These are phyloP conservation scores for Pleoardoris graminearum DNA, from an alignment of 2,329 filamentous ascomycete genomes.

Conservation along the genomic window DNA sequence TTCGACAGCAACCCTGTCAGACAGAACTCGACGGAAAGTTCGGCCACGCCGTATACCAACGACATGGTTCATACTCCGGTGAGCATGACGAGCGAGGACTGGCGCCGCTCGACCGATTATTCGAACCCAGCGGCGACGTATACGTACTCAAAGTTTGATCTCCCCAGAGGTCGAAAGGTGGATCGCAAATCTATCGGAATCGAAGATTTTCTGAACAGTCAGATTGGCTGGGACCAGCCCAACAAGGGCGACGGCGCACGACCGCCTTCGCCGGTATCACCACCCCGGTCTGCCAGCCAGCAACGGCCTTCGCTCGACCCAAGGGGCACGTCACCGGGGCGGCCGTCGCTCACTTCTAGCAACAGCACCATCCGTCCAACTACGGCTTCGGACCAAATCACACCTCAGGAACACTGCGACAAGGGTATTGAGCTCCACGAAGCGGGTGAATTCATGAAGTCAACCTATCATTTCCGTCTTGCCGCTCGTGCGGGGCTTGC, in stretches of 20 bases:
- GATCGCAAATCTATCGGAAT: conserved; percentile 59
- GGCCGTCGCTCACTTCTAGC: conserved; percentile 46
- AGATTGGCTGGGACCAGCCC: conserved; percentile 65
- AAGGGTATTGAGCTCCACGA: conserved; percentile 92
- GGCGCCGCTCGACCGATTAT: conserved; percentile 58
- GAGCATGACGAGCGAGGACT: conserved; percentile 72
- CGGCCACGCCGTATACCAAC: conserved; percentile 65
- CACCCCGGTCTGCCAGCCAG: conserved; percentile 42
- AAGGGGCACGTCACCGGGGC: conserved; percentile 26
- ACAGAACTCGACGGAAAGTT: conserved; percentile 47
- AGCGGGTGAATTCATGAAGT: conserved; percentile 83
- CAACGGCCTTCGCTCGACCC: conserved; percentile 23
- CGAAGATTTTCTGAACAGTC: conserved; percentile 47
- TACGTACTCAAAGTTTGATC: conserved; percentile 79
- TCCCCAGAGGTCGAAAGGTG: conserved; percentile 80
- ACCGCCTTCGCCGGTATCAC: conserved; percentile 46
- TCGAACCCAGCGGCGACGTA: conserved; percentile 69
- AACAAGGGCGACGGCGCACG: conserved; percentile 25
- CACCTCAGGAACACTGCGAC: conserved; percentile 83
- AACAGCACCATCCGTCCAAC: conserved; percentile 52
- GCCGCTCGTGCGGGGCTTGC: conserved; percentile 84
- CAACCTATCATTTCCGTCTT: conserved; percentile 91
- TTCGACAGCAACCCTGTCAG: conserved; percentile 43
- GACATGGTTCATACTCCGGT: conserved; percentile 70
- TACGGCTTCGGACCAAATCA: conserved; percentile 63